Conservation (phyloP, 768 basidiomycete species). For the Termitomyces sp. region DNA sequence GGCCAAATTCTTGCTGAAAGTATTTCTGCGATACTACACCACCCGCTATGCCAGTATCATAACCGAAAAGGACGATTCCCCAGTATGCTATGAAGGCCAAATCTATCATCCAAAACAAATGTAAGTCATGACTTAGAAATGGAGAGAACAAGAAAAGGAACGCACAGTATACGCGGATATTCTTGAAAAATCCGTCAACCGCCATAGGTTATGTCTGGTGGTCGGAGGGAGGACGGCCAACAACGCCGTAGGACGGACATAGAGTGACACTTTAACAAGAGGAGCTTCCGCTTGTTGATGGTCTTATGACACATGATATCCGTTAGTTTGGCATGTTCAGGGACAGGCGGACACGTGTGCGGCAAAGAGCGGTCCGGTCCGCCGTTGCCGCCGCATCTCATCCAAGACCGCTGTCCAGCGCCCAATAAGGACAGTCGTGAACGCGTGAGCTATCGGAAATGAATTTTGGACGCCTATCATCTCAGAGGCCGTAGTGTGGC, state of each 20-base stretch:
- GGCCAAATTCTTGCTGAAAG: constrained; percentile 63
- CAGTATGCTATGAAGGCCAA: constrained; percentile 72
- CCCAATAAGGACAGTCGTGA: no score
- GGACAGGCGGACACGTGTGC: background rate
- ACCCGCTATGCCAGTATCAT: constrained; percentile 52
- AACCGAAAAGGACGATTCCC: constrained; percentile 83
- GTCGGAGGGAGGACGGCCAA: background rate
- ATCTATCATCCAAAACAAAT: constrained; percentile 36
- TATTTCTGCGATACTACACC: constrained; percentile 57
- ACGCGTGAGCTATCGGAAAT: no score
- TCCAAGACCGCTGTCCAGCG: no score
- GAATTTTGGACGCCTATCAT: no score
- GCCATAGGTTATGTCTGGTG: background rate
- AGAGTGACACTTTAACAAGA: background rate
- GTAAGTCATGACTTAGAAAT: background rate
- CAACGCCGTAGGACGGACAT: background rate
- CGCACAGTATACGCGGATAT: constrained; percentile 67
- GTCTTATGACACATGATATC: background rate
- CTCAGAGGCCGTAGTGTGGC: background rate
- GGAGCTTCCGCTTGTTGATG: background rate
- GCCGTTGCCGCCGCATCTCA: no score
- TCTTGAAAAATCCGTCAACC: constrained; percentile 33
- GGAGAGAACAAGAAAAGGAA: background rate
- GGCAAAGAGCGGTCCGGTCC: background rate
- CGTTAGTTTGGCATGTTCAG: background rate